These are phyloP conservation scores for Coemansia sp. DNA, from an alignment of 371 early-diverging fungal species.

Conservation along the genomic window DNA sequence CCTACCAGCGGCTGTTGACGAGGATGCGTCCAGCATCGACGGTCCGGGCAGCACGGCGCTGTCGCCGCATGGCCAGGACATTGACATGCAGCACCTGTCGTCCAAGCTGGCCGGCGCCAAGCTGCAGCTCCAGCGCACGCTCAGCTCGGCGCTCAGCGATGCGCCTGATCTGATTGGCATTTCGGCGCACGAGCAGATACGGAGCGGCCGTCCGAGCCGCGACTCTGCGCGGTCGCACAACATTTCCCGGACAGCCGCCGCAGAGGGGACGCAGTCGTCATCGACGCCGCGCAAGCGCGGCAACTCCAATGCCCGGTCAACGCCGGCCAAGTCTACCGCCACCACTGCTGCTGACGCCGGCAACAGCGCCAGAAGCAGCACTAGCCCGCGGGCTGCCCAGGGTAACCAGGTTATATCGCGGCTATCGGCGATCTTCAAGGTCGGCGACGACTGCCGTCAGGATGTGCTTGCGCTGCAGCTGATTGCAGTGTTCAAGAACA, in stretches of 20 bases:
- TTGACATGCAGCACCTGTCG: constrained; percentile 20
- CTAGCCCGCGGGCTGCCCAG: constrained; percentile 34
- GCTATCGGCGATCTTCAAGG: constrained; percentile 97
- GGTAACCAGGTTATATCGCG: constrained; percentile 32
- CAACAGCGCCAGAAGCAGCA: too few species aligned
- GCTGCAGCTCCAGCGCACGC: constrained; percentile 24
- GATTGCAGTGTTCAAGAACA: constrained; percentile 96
- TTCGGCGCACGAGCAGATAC: constrained; percentile 3
- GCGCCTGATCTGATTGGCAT: constrained; percentile 47
- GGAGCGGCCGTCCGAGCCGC: constrained; percentile 29
- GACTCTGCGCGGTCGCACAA: constrained; percentile 27
- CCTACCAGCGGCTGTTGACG: background rate
- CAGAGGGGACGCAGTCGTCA: background rate
- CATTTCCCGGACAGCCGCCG: background rate
- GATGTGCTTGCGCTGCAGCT: constrained; percentile 98
- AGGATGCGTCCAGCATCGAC: background rate
- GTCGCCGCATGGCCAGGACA: constrained; percentile 3
- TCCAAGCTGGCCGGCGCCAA: constrained; percentile 31
- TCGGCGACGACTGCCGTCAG: constrained; percentile 99
- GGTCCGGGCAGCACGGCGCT: background rate
- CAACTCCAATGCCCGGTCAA: constrained; percentile 38
- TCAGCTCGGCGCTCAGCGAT: constrained; percentile 38
- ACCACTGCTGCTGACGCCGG: background rate
- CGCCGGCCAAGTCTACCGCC: background rate
- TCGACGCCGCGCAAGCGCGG: constrained; percentile 8